Evolutionary conservation across 2,329 filamentous ascomycete species (phyloP), one percentile per base, ranked within the genome.

Genomic region (Aspergillus chevalieri): DNA sequence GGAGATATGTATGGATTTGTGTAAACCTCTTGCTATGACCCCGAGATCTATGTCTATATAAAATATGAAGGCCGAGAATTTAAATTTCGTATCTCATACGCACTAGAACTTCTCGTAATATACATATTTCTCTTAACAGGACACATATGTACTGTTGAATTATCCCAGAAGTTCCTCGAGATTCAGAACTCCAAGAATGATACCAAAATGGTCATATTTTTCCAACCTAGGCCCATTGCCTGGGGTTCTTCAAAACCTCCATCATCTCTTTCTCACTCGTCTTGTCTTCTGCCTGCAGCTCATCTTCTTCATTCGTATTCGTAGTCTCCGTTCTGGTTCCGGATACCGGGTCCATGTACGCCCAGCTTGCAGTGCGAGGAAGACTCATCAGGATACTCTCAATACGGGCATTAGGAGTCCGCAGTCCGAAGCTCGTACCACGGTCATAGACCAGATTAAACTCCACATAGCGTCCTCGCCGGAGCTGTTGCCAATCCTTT

Each of bases 301-400:
- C 64, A 22, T 70, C 68, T 28, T 70, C 68, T 39, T 65, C 67
- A 30, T 63, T 60, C 5, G 52, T 84, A 72, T 66, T 81, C 86
- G 51, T 53, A 14, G 49, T 58, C 30, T 70, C 69, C 5, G 68
- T 69, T 30, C 70, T 65, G 7, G 73, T 75, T 7, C 73, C 73
- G 2, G 70, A 74, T 2, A 74, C 64, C 0, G 72, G 70, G 70
- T 95, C 87, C 91, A 96, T 96, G 70, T 98, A 98, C 65, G 86
- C 83, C 93, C 93, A 98, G 60, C 84, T 82, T 21, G 93, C 93
- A 12, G 92, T 97, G 57, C 95, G 76, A 5, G 93, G 93, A 67
- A 98, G 74, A 71, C 89, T 96, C 90, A 98, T 97, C 57, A 98
- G 74, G 51, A 98, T 98, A 69, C 91, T 96, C 78, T 98, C 93